phyloP scores from a whole-genome alignment of 768 basidiomycete genomes.

The Coprinopsis sp. region DNA sequence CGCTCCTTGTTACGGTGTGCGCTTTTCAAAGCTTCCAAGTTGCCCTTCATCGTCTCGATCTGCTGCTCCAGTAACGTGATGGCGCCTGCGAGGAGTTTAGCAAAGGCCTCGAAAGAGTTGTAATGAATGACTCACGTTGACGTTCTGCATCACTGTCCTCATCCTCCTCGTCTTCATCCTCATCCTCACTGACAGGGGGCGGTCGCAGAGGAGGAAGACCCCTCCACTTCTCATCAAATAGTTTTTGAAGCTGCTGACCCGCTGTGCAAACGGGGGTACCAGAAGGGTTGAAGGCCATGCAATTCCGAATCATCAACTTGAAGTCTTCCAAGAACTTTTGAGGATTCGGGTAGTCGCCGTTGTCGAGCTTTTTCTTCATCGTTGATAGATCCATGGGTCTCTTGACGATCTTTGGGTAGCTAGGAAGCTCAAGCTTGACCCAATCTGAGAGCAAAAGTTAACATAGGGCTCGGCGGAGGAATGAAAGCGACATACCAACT shows the following conservation, averaged over 20 bases:
- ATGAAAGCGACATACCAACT: conserved; percentile 61
- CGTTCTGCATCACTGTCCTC: conserved; percentile 66
- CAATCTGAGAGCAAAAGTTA: conserved; percentile 49
- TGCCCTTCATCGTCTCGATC: conserved; percentile 72
- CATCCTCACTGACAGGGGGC: conserved; percentile 53
- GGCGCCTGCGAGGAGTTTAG: conserved; percentile 42
- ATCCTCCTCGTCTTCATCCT: conserved; percentile 55
- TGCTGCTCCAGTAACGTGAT: conserved; percentile 78
- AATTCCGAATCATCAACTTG: conserved; percentile 92
- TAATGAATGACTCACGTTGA: conserved; percentile 49
- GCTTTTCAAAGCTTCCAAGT: conserved; percentile 58
- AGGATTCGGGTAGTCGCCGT: conserved; percentile 69
- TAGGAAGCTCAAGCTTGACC: conserved; percentile 71
- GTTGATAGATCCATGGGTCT: conserved; percentile 93
- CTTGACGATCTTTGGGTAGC: conserved; percentile 85
- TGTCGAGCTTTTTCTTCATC: conserved; percentile 82
- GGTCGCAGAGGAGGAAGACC: conserved; percentile 55
- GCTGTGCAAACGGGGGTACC: conserved; percentile 84
- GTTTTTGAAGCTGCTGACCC: conserved; percentile 75
- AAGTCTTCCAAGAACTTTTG: conserved; percentile 86
- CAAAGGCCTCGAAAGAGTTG: conserved; percentile 14
- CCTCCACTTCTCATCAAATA: conserved; percentile 94
- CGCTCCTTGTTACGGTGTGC: conserved; percentile 33
- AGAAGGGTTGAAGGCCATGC: conserved; percentile 85
- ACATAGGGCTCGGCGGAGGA: conserved; percentile 2